Base-by-base conservation (phyloP, 306 rosid species). In the Quillaja saponaria region DNA sequence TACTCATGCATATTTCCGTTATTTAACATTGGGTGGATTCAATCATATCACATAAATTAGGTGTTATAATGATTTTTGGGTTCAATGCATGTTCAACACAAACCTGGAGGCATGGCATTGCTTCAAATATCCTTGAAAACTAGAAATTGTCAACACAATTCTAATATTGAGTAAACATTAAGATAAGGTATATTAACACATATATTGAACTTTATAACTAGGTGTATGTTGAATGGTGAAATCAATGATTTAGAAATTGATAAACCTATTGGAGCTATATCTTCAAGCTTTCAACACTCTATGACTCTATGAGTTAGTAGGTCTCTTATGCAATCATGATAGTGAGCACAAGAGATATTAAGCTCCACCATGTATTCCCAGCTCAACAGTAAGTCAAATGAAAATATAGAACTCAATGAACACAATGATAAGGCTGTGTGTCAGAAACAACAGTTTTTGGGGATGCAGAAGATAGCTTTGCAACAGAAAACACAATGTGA, bases 351-450 rank as follows among this genome's bases (percentile, higher is more conserved):
- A n/a, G n/a, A n/a, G n/a, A n/a, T n/a, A n/a, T n/a, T n/a, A n/a
- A n/a, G n/a, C 7, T 12, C 34, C 9, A 7, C 67, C 45, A 47
- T 33, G 67, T 48, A 15, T 34, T 17, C 46, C 16, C 34, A 25
- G 31, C 31, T 25, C 31, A 25, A 25, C 31, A 25, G 31, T 25
- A 2, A 13, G 6, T 10, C 33, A 33, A 11, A 13, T 46, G 2
- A 46, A 42, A 45, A 11, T 15, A 46, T 16, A 33, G 3, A 62
- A 48, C 15, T 18, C 55, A 37, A 62, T 12, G 17, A 47, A 34
- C 65, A 42, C 38, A 34, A 47, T 10, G 13, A 33, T 11, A 61
- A 62, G 34, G 46, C 67, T 62, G 34, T 18, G 12, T 46, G 7
- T 6, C 7, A 34, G 67, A 13, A 34, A 61, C n/a, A 47, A 34